These are phyloP conservation scores for Pinus albicaulis DNA, from an alignment of 75 land plant genomes.

Conservation along the genomic window DNA sequence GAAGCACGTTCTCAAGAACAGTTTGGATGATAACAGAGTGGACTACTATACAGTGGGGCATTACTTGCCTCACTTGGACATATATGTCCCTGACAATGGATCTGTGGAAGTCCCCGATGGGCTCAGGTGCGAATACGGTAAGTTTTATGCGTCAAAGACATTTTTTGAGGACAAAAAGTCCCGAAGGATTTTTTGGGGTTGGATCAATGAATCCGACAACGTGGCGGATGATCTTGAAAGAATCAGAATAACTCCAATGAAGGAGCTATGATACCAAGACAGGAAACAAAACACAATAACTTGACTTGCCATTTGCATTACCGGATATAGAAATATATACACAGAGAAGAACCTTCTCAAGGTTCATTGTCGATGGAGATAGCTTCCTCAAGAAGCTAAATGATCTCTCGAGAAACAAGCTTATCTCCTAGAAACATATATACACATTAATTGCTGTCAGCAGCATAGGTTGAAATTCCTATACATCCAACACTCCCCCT, in stretches of 20 bases:
- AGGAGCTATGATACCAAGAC: conserved; percentile 35
- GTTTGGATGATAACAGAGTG: conserved; percentile 29
- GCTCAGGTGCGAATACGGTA: conserved; percentile 41
- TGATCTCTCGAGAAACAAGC: too few species aligned
- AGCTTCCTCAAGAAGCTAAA: too few species aligned
- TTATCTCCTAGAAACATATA: too few species aligned
- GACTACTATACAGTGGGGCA: conserved; percentile 42
- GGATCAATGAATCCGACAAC: conserved; percentile 48
- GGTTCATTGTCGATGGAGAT: too few species aligned
- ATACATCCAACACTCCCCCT: too few species aligned
- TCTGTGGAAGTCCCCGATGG: conserved; percentile 29
- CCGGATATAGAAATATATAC: too few species aligned
- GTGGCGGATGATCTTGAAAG: conserved; percentile 25
- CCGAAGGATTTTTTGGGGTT: conserved; percentile 44
- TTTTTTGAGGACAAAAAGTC: conserved; percentile 29
- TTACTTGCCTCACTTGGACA: background rate
- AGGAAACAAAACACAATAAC: too few species aligned
- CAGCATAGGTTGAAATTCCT: too few species aligned
- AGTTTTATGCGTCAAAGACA: conserved; percentile 49
- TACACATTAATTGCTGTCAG: too few species aligned
- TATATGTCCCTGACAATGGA: conserved; percentile 6
- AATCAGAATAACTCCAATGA: too few species aligned
- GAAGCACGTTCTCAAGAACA: conserved; percentile 70
- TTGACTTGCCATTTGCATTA: conserved; percentile 37
- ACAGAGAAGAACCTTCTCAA: too few species aligned